Conservation (phyloP, 768 basidiomycete genomes). For the Rhodosporidiobolus odoratus region DNA sequence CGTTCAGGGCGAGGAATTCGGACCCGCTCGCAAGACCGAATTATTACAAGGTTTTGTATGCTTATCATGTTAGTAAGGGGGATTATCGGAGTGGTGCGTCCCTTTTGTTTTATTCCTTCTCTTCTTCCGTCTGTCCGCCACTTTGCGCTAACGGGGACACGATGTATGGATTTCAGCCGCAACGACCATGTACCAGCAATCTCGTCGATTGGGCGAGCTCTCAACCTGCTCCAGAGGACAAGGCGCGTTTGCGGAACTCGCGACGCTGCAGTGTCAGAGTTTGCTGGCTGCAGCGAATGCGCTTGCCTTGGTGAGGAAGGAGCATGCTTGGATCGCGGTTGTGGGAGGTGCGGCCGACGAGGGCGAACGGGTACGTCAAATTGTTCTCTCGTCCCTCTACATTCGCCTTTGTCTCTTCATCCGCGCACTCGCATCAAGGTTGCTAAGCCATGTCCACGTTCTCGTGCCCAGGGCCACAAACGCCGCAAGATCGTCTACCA, state of each 20-base stretch:
- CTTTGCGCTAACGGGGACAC: no score
- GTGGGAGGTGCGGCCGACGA: slow-evolving; percentile 8
- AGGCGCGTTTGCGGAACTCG: slow-evolving; percentile 52
- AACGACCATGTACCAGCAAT: slow-evolving; percentile 86
- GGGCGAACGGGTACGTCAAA: slow-evolving; percentile 14
- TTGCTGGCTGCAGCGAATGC: slow-evolving; percentile 84
- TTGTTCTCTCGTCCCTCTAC: neutral
- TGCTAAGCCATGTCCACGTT: neutral
- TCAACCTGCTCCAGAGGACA: slow-evolving; percentile 45
- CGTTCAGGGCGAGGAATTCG: slow-evolving; percentile 88
- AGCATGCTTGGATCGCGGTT: slow-evolving; percentile 71
- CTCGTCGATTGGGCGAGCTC: slow-evolving; percentile 62
- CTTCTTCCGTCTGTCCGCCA: neutral
- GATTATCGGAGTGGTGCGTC: slow-evolving; percentile 83
- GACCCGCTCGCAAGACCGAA: slow-evolving; percentile 78
- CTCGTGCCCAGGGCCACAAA: slow-evolving; percentile 57
- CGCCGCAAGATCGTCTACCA: slow-evolving; percentile 65
- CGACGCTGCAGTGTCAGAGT: slow-evolving; percentile 64
- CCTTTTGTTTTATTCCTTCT: neutral
- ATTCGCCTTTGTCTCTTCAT: neutral
- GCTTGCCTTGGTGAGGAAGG: slow-evolving; percentile 70
- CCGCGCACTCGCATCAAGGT: neutral
- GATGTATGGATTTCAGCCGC: slow-evolving; percentile 58
- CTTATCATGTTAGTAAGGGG: slow-evolving; percentile 79
- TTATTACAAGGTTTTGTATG: slow-evolving; percentile 87